phyloP scores from a whole-genome alignment of 192 early-diverging fungal species.

The Chytriomyces sp. region DNA sequence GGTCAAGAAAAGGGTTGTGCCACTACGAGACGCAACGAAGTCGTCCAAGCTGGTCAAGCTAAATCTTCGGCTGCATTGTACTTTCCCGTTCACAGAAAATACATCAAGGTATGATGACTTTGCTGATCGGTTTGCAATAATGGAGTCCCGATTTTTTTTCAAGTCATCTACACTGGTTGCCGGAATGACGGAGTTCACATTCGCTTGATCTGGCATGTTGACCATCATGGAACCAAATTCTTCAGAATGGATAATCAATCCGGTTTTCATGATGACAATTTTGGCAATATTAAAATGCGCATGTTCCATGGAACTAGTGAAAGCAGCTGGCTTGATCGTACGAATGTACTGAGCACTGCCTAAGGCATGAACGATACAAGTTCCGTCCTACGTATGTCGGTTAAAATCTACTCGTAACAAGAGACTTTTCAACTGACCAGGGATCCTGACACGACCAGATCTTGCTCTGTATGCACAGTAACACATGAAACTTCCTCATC shows the following conservation, averaged over 20 bases:
- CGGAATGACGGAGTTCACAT: too few species aligned
- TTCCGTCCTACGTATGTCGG: slow-evolving; percentile 39
- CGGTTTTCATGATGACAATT: slow-evolving; percentile 13
- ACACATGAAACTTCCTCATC: slow-evolving; percentile 46
- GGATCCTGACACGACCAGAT: slow-evolving; percentile 49
- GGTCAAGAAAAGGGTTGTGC: slow-evolving; percentile 1
- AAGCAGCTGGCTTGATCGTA: slow-evolving; percentile 34
- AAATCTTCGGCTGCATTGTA: slow-evolving; percentile 25
- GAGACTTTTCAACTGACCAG: slow-evolving; percentile 8
- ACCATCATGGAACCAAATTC: background rate
- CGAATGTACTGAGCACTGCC: slow-evolving; percentile 41
- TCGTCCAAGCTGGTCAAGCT: background rate
- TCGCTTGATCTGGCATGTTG: too few species aligned
- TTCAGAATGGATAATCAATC: slow-evolving; percentile 37
- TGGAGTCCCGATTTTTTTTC: background rate
- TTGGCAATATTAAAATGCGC: slow-evolving; percentile 29
- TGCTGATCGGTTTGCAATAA: background rate
- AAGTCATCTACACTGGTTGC: too few species aligned
- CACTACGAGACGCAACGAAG: background rate
- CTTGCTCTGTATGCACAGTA: slow-evolving; percentile 41
- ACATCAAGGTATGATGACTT: slow-evolving; percentile 22
- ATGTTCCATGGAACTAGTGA: background rate
- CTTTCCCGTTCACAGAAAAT: slow-evolving; percentile 41
- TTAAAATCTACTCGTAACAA: background rate
- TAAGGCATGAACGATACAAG: slow-evolving; percentile 48